Base-by-base conservation (phyloP, 495 filamentous ascomycete species). In the Penicillium cataractarum region DNA sequence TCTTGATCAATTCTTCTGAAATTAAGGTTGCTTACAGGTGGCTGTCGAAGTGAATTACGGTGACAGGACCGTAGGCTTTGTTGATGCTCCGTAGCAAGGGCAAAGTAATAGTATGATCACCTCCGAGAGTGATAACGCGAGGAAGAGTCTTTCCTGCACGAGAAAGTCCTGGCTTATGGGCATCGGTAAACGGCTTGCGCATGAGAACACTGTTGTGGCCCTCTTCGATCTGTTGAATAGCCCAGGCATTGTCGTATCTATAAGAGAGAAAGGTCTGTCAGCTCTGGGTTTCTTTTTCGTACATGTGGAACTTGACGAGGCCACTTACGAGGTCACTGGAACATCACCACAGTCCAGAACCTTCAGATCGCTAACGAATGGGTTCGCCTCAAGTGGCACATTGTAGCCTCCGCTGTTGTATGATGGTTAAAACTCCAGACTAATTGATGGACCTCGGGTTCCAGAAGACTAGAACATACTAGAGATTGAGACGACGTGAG, bases 311-410 rank as follows among this genome's bases (percentile, higher is more conserved):
- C n/a, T 29, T 8, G 12, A 29, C n/a, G 2, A 7, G 7, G 32
- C 10, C 31, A 35, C 51, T 22, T 37, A 54, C 51, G 86, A 86
- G 1, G 90, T 92, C 19, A 92, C 81, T 0, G 87, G 87, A 44
- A 91, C 87, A 72, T 92, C 90, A 42, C 90, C 90, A 66, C 90
- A 93, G 73, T 93, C 90, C 5, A 92, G 71, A 17, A 93, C 78
- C 17, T 75, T 85, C 54, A 89, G 82, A 72, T 88, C 90, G 60
- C 82, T 84, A 49, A 80, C 81, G 71, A 91, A 89, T 0, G 87
- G 85, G 65, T 90, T 89, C 22, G 82, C 75, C 26, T 82, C 63
- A 61, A 86, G 77, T 54, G 85, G 81, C 17, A 87, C 85, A 65
- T 88, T 87, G 74, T 88, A 88, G 29, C 86, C 85, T 39, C 86